Base-by-base conservation (phyloP, 371 early-diverging fungal genomes). In the Lichtheimia corymbifera region DNA sequence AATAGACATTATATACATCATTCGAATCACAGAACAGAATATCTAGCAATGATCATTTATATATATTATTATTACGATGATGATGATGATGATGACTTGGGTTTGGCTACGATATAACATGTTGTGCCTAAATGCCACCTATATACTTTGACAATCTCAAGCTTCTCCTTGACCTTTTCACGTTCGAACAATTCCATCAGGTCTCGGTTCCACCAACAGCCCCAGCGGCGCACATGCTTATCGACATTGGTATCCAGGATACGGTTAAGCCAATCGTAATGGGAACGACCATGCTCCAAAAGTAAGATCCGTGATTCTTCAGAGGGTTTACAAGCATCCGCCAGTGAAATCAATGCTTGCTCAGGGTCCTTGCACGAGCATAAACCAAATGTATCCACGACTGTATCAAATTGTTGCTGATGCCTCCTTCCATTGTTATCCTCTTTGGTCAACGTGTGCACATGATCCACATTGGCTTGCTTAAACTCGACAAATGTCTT, bases 181-280 rank as follows among this genome's bases (percentile, higher is more conserved):
- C 71, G 65, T 30, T 84, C 67, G 55, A 89, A 81, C 41, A 91
- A 49, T n/a, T 63, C 69, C 63, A 83, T 83, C 58, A 94, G 81
- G 65, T 92, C 91, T n/a, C 93, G 66, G 61, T 94, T 93, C 89
- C 89, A 94, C 85, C 91, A 92, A 62, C 95, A 94, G 0, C 93
- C 95, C 89, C 93, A 94, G 63, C 81, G 79, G 53, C 76, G 65
- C 11, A 90, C 91, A 74, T 93, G 95, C 22, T 76, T 81, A 41
- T 77, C 79, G 6, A 91, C 83, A 55, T 84, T 82, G 58, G 82
- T 88, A 44, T 92, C 91, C 61, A 93, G 71, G 35, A 85, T 69
- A 5, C 74, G 67, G 71, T 93, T 88, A 59, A 93, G 64, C 77
- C 84, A 90, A 15, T 74, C 80, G 70, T 83, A 87, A 50, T 75